These are phyloP conservation scores for Roridomyces roridus DNA, from an alignment of 768 basidiomycete species.

Conservation along the genomic window DNA sequence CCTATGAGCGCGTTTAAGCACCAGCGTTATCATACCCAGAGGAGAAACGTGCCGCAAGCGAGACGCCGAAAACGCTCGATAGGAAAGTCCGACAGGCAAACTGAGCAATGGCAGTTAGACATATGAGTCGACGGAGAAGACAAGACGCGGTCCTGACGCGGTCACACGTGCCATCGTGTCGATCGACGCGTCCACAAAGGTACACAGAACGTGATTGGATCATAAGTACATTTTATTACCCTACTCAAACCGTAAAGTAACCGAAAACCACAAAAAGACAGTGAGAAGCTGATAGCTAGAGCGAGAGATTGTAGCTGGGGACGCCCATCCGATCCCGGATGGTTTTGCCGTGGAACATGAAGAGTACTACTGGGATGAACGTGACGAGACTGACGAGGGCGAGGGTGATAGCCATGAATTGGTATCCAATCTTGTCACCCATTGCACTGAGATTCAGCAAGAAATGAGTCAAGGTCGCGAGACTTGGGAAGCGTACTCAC, in stretches of 20 bases:
- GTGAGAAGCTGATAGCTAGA: too few species aligned
- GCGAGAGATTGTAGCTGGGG: constrained; percentile 22
- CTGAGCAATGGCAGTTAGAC: constrained; percentile 14
- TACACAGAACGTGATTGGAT: too few species aligned
- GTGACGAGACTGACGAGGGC: constrained; percentile 20
- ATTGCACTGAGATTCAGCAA: too few species aligned
- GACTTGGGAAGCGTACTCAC: background rate
- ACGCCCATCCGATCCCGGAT: constrained; percentile 17
- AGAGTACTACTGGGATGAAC: constrained; percentile 17
- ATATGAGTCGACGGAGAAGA: too few species aligned
- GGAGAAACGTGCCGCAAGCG: constrained; percentile 2
- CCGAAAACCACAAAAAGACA: too few species aligned
- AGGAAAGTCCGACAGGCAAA: constrained; percentile 10
- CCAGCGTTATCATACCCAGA: background rate
- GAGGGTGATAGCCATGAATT: constrained; percentile 24
- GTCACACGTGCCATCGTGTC: too few species aligned
- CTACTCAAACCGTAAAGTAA: too few species aligned
- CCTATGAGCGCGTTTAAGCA: constrained; percentile 29
- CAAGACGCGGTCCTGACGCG: too few species aligned
- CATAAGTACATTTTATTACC: too few species aligned
- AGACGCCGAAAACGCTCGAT: constrained; percentile 12
- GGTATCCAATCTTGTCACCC: constrained; percentile 24
- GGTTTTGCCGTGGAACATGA: constrained; percentile 20
- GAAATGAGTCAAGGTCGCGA: background rate
- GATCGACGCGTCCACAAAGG: too few species aligned